Evolutionary conservation across 1,139 yeast species (phyloP), one percentile per base, ranked within the genome.

Genomic region (Saccharomyces hybrid): DNA sequence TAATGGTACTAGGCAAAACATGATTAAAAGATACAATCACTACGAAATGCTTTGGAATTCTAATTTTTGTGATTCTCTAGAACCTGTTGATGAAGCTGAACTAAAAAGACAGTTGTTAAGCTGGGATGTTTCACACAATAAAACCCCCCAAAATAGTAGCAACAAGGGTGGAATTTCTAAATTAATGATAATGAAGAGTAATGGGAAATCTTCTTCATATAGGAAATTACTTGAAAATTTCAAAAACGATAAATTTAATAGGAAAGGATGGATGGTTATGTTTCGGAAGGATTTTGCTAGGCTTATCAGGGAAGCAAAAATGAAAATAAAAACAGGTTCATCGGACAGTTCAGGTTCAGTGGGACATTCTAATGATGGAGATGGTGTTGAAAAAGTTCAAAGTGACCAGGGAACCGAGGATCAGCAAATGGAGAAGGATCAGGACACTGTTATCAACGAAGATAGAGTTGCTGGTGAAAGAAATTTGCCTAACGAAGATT

Each of bases 21-120:
- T 90, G 61, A 91, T 88, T 57, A 72, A 79, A 32, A 73, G 98
- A 49, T 87, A 86, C 66, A 83, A 83, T 56, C 95, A 91, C 59
- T 91, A 84, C 73, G 82, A 87, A 57, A 82, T 85, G 41, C 67
- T 90, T 14, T 87, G 84, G 82, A 91, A 91, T 64, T 85, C 96
- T 16, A 90, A 90, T 64, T 77, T 84, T 51, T 59, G 64, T 31
- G 97, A 90, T 64, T 79, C 90, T n/a, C 74, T 80, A 51, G 75
- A 75, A 29, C 97, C 96, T 0, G 80, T 79, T 4, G 70, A 81
- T 20, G 83, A 81, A 29, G 70, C 73, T 48, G 78, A 80, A 4
- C 67, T 91, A 49, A 72, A 80, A 51, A 80, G 77, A 55, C 79
- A 78, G 56, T 72, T 91, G 50, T 70, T 72, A 29, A 81, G 81